Percentiles rank a stretch among this genome's conserved stretches.
Evolutionary conservation across 1,284 basidiomycete genomes (phyloP).

Genomic region (Vanrija humicola): DNA sequence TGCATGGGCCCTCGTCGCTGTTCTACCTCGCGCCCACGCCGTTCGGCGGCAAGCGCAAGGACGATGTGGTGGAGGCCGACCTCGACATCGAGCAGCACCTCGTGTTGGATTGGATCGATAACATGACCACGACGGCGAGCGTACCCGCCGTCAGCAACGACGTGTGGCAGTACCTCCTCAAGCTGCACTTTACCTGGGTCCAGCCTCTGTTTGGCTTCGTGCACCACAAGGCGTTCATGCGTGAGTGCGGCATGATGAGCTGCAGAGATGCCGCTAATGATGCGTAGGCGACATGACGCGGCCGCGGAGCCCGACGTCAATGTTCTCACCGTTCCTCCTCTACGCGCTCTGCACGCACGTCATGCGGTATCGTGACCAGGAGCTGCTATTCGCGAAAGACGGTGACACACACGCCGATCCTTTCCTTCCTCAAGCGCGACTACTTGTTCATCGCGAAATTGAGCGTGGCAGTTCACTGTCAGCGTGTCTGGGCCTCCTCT

Average conservation of each 20-base stretch:
- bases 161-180: background rate
- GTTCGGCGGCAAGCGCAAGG: too few species aligned
- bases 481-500: background rate
- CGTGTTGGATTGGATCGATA: background rate
- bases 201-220: conserved; percentile 5
- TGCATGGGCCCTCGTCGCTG: conserved; percentile 5
- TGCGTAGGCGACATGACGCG: background rate
- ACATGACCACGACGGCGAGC: background rate
- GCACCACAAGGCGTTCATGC: background rate
- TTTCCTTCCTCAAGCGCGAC: background rate
- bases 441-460: conserved; percentile 2
- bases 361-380: background rate
- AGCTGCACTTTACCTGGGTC: conserved; percentile 1
- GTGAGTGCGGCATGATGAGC: background rate
- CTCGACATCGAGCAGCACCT: background rate
- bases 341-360: background rate
- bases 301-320: background rate
- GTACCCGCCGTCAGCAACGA: background rate
- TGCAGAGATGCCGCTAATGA: background rate
- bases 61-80: background rate
- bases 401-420: background rate
- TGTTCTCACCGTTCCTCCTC: conserved; percentile 1
- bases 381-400: background rate
- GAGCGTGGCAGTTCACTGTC: background rate
- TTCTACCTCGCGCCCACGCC: conserved; percentile 3